Base-by-base conservation (phyloP, 2,329 filamentous ascomycete genomes). In the Didymella pomorum region DNA sequence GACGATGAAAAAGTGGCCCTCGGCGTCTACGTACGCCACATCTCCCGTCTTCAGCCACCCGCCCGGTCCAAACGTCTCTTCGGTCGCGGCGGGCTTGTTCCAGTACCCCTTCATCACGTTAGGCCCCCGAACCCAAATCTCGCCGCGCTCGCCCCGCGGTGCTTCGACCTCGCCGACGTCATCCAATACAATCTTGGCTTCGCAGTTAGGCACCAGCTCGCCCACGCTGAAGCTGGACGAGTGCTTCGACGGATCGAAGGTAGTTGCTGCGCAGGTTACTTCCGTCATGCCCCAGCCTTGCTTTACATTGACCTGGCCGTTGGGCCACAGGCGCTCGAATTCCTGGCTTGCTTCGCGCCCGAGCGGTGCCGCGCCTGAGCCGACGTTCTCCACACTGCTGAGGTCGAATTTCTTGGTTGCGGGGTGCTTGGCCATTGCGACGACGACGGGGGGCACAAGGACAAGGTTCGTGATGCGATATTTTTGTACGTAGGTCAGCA, bases 271-370 rank as follows among this genome's bases (percentile, higher is more conserved):
- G 74, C 91, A 94, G 0, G 91, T 95, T 2, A 81, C 78, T 71
- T 95, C 92, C 1, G 92, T 95, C 92, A 96, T 94, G 5, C 92
- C 92, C 89, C 91, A 96, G 4, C 91, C 92, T 75, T 94, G 91
- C 71, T 83, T 84, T 26, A 88, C 71, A 64, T 83, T 83, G 23
- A 86, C 75, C 21, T 75, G 70, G 14, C 80, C 78, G 1, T 64
- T 70, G 1, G 79, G 76, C 81, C 87, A 87, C 56, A 87, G 70
- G 57, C 79, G 82, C 71, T 89, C 83, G 10, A 87, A 83, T 63
- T 89, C 86, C 8, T 61, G 67, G 35, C 71, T 73, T 0, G 77
- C 71, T 58, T 81, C 79, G 26, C 72, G 62, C 7, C 79, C 78
- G 14, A 82, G 68, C 1, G 91, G 91, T 7, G 92, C 91, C 1